A percentile compares a stretch with the other conserved stretches of the same genome.
Evolutionary conservation across 345 rosid genomes (phyloP).

Genomic region (Theobroma cacao): DNA sequence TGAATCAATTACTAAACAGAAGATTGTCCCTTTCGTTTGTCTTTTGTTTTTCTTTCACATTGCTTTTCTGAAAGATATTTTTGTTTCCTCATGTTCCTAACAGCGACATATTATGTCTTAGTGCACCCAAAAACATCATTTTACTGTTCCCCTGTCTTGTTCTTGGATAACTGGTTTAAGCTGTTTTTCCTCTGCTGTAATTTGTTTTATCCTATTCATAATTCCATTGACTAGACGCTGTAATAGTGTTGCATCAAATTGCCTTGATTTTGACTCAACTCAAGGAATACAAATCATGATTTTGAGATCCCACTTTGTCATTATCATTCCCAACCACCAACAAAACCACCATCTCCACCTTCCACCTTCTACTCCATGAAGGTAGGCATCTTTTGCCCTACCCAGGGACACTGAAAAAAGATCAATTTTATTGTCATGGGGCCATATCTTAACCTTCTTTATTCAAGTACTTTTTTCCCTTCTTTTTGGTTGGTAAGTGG

Average conservation of each 20-base stretch:
- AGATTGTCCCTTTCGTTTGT: background rate
- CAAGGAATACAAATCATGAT: slow-evolving; percentile 22
- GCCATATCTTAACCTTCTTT: slow-evolving; percentile 25
- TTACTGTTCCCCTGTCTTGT: background rate
- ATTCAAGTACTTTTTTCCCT: slow-evolving; percentile 14
- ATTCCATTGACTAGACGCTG: background rate
- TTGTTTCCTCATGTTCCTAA: background rate
- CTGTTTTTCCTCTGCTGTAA: background rate
- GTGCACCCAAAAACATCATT: background rate
- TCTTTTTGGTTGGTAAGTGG: slow-evolving; percentile 19
- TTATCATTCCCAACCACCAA: slow-evolving; percentile 31
- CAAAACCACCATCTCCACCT: slow-evolving; percentile 31
- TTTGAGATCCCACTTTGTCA: slow-evolving; percentile 26
- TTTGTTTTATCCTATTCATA: background rate
- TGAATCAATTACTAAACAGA: background rate
- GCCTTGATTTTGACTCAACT: slow-evolving; percentile 21
- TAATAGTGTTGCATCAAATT: background rate
- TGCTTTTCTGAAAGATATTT: too few species aligned
- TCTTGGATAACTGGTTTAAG: background rate
- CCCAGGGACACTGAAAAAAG: slow-evolving; percentile 14
- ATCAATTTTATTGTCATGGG: slow-evolving; percentile 25
- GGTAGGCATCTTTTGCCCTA: slow-evolving; percentile 21
- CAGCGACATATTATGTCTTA: background rate
- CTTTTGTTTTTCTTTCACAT: background rate
- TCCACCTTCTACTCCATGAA: slow-evolving; percentile 34